These are phyloP conservation scores for Neurospora sp. DNA, from an alignment of 495 filamentous ascomycete species.

Conservation along the genomic window DNA sequence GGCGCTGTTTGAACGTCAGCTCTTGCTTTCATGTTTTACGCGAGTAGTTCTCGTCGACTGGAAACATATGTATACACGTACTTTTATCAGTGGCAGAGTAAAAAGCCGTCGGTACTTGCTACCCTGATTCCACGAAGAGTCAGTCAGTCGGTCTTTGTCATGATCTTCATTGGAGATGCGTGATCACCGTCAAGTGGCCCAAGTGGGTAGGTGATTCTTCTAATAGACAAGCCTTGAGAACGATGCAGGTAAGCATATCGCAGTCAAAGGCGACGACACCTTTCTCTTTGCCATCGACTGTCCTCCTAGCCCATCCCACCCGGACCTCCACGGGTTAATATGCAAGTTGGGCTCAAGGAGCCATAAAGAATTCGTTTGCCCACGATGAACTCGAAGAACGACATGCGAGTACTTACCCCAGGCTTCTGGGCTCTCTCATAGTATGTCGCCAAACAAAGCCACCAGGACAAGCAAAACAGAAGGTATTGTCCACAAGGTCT, in stretches of 20 bases:
- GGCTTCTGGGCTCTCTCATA: background rate
- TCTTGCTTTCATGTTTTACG: background rate
- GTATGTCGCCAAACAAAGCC: background rate
- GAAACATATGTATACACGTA: background rate
- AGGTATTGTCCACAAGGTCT: background rate
- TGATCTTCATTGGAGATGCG: background rate
- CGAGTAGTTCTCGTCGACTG: background rate
- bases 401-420: background rate
- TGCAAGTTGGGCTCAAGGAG: background rate
- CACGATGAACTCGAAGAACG: background rate
- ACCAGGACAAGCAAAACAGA: background rate
- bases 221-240: background rate
- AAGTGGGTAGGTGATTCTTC: background rate
- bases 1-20: background rate
- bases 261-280: background rate
- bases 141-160: background rate
- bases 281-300: background rate
- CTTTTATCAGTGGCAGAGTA: background rate
- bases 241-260: background rate
- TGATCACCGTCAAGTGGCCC: background rate
- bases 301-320: background rate
- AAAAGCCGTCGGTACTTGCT: background rate
- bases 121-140: background rate
- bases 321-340: background rate
- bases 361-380: background rate